Evolutionary conservation across 1,284 basidiomycete genomes (phyloP), one percentile per base, ranked within the genome.

Genomic region (Cutaneotrichosporon sp.): DNA sequence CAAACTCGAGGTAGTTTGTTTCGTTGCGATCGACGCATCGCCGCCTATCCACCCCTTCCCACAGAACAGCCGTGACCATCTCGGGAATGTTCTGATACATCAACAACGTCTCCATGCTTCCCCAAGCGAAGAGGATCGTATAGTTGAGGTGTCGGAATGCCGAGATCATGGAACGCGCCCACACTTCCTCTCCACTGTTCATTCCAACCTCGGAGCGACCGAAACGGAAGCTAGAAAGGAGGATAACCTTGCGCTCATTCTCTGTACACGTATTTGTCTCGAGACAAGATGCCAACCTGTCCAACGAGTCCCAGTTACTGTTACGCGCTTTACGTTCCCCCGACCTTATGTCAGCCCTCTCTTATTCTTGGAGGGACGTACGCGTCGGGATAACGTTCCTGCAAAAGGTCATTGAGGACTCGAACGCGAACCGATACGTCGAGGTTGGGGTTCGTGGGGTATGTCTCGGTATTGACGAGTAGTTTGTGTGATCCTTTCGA

Each of bases 21-120:
- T 68, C 66, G 56, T 71, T 72, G 21, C 69, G 67, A 26, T 51
- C 32, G 4, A 60, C 26, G 51, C 75, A 76, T 9, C 63, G 34
- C 5, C 60, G 38, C 22, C 70, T 62, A 21, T 64, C 59, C 2
- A 16, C 36, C 13, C 56, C 60, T 49, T 76, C 72, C 65, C 70
- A 72, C 22, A 79, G 58, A 38, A 79, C 60, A 31, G 69, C 63
- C 9, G 64, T 61, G 32, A 78, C 72, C 50, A 71, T 68, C 22
- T 71, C 66, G 6, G 73, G 66, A 31, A 79, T 66, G 42, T 65
- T 65, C 59, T 76, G 70, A 67, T 79, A 76, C 26, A 78, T 61
- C 14, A 72, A 64, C 38, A 75, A 63, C 7, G 73, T 72, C 36
- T 78, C 74, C 62, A 71, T 66, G 31, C 64, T 58, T 18, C 69